Evolutionary conservation across 805 yeast genomes (phyloP), one percentile per base, ranked within the genome.

Genomic region (Candida golubevii): DNA sequence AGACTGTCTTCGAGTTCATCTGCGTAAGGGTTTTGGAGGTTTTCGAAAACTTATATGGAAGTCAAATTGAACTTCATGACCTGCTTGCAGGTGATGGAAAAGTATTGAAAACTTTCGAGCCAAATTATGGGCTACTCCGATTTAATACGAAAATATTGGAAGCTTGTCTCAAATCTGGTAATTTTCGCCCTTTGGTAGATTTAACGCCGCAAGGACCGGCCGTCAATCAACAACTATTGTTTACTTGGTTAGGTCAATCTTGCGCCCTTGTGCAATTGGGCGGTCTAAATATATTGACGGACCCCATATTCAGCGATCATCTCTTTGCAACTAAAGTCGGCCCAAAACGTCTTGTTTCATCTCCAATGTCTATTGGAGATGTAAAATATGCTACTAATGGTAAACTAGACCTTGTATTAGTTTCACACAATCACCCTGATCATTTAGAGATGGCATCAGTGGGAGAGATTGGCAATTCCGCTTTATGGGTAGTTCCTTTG

Each of bases 381-480:
- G 72, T 90, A 10, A 43, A 57, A 28, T 55, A 58, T 39, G 74
- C 76, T 8, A 64, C 72, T 13, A 85, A 88, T 9, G 63, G 67
- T 34, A 85, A 89, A 0, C 45, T 71, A 7, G 82, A 88, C 49
- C 78, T 82, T 44, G 82, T 88, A 1, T 59, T 91, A 15, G 95
- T 91, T 0, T 85, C 95, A 1, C 98, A 91, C 61, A 90, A 91
- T 59, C 98, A 91, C 58, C 98, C 97, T 1, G 98, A 91, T 62
- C 98, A 91, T 66, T 65, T 91, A 36, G 98, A 91, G 56, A 68
- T 76, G 44, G 79, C 72, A 28, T 69, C 85, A 8, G 77, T 82
- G 12, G 58, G 65, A 33, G 54, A 67, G 39, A 58, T 71, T 26
- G 83, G 85, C 10, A 82, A 86, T 51, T 51, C 63, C 4, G 70